Base-by-base conservation (phyloP, 2,329 filamentous ascomycete species). In the Triangularia verruculosa region DNA sequence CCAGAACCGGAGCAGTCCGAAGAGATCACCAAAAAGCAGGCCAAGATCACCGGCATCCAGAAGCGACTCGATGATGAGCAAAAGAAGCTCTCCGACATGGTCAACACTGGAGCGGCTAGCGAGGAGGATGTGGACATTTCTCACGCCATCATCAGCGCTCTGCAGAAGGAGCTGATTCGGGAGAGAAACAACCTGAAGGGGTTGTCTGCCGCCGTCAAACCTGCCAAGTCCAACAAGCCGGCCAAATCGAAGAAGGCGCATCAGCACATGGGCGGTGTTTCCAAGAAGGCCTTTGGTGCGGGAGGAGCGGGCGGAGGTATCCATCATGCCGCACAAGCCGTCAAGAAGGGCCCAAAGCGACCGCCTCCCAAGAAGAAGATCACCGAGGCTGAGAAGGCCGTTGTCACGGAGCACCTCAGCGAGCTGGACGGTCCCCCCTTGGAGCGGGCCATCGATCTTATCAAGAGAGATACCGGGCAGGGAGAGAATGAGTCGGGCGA, bases 391-490 rank as follows among this genome's bases (percentile, higher is more conserved):
- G 93, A 99, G 78, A 98, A 98, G 80, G 92, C 95, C 63, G 86
- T 93, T 68, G 96, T 99, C 63, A 94, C 92, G 1, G 89, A 89
- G 64, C 90, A 91, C 13, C 95, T 97, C 67, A 90, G 89, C 70
- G 88, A 89, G 66, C 86, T 98, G 63, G 88, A 93, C 17, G 89
- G 90, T 57, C 81, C 83, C n/a, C 88, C 92, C 69, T 89, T 97
- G 72, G 85, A 89, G 57, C 86, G 87, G 69, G 92, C 94, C 0
- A 91, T 97, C 30, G 87, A 90, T 64, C 93, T 98, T 66, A 98
- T 99, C 73, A 92, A 96, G 75, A 87, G 86, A 68, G 94, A 96
- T 69, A 96, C 79, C 77, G 91, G 80, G 79, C 91, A 78, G 81
- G 89, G 67, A 13, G 84, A 87, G 74, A 86, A 86, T 67, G 83